Base-by-base conservation (phyloP, 2,329 filamentous ascomycete species). In the Cladosporium oxysporum region DNA sequence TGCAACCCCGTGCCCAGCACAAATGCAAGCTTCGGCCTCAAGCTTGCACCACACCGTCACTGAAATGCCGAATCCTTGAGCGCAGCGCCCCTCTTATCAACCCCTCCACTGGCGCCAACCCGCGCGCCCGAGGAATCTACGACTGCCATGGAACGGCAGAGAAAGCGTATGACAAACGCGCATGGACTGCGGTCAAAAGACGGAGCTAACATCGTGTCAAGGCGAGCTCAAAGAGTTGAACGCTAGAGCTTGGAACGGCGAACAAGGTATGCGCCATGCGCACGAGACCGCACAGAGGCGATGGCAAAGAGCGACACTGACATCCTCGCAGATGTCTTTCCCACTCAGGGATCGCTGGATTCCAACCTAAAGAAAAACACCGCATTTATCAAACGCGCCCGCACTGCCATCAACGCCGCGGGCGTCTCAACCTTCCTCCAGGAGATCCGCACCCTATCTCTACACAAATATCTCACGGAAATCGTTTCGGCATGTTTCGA, bases 311-410 rank as follows among this genome's bases (percentile, higher is more conserved):
- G 57, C 35, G 64, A 21, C 10, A 49, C 64, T 68, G 23, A 65
- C 12, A 37, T 35, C n/a, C 35, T 61, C 55, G 37, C 71, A 96
- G 93, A 91, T 82, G 82, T 96, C 69, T 92, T 96, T 75, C 80
- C 87, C 63, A 88, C 95, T 72, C 89, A 87, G 78, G 86, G 87
- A 75, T 90, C 91, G 33, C 89, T 98, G 75, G 94, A 98, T 79
- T 97, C 94, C 62, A 95, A 93, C 61, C 85, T 98, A 78, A 97
- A 97, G 82, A 98, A 97, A 83, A 98, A 98, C 75, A 98, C 94
- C 4, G 93, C 93, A 71, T 97, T 98, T 79, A 98, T 98, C 76
- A 97, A 97, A 81, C 92, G 94, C 75, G 85, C 98, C 65, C 91
- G 94, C 72, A 97, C 94, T 66, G 91, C 92, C 67, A 89, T 98